Conservation (phyloP, 306 rosid genomes). For the Quercus suber region DNA sequence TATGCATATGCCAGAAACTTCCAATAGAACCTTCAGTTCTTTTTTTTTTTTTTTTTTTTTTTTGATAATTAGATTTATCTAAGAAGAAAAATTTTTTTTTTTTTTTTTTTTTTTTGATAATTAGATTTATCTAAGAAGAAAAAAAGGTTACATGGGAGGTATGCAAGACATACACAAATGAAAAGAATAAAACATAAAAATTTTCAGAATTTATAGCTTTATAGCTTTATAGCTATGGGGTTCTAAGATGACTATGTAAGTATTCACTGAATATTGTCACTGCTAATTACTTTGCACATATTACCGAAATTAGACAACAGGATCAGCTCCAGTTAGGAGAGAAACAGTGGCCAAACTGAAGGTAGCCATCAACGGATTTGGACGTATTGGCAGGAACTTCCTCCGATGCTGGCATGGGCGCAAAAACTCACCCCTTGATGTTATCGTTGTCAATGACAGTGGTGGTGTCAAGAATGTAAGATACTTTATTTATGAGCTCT, state of each 20-base stretch:
- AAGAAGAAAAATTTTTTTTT: too few relatives aligned
- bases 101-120: too few relatives aligned
- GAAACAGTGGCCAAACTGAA: slow-evolving; percentile 92
- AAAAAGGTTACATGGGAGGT: too few relatives aligned
- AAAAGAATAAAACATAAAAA: too few relatives aligned
- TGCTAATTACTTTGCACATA: background rate
- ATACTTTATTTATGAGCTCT: background rate
- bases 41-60: too few relatives aligned
- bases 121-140: too few relatives aligned
- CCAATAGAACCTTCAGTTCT: background rate
- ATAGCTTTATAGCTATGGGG: background rate
- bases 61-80: too few relatives aligned
- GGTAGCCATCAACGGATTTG: slow-evolving; percentile 98
- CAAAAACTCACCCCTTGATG: slow-evolving; percentile 88
- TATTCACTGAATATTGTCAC: background rate
- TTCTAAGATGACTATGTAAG: background rate
- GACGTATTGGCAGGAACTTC: slow-evolving; percentile 94
- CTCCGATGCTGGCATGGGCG: slow-evolving; percentile 99
- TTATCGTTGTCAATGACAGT: slow-evolving; percentile 90
- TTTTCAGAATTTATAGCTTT: background rate
- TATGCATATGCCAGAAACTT: background rate
- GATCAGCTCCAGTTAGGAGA: slow-evolving; percentile 60
- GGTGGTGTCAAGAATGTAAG: slow-evolving; percentile 98
- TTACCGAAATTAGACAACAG: slow-evolving; percentile 41
- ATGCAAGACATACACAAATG: too few relatives aligned